phyloP scores from a whole-genome alignment of 73 alveolate species.

The Paramecium caudatum region DNA sequence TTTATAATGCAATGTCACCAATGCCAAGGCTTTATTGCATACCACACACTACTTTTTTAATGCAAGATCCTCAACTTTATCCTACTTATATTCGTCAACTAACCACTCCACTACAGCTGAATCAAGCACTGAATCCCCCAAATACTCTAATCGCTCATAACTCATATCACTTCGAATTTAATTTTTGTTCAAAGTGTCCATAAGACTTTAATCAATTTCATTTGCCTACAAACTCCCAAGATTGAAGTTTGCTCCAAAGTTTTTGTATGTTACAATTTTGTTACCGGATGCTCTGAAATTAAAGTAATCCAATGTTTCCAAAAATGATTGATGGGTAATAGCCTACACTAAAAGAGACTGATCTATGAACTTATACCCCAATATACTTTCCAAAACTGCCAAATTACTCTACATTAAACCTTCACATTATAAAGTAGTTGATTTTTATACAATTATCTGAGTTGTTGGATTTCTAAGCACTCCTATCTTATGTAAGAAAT shows the following conservation, averaged over 20 bases:
- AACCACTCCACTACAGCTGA: constrained; percentile 68
- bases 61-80: constrained; percentile 38
- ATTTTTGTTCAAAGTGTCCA: not conserved
- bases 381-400: not conserved
- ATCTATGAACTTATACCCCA: constrained; percentile 44
- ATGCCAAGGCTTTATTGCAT: constrained; percentile 55
- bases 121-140: constrained; percentile 78
- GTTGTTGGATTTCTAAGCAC: not conserved
- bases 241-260: not conserved
- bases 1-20: constrained; percentile 30
- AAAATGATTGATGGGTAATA: not conserved
- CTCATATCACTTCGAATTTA: constrained; percentile 34
- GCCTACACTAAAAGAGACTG: constrained; percentile 16
- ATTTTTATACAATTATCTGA: not conserved
- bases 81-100: constrained; percentile 9
- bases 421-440: not conserved
- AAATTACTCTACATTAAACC: not conserved
- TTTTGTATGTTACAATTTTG: not conserved
- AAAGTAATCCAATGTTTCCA: not conserved
- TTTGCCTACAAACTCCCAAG: not conserved
- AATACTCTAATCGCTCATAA: constrained; percentile 77
- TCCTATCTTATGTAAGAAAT: not conserved
- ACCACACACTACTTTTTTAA: constrained; percentile 55
- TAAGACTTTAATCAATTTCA: not conserved
- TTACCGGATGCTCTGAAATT: not conserved